Percentiles rank a stretch among this genome's conserved stretches.
Evolutionary conservation across 331 rosid genomes (phyloP).

Genomic region (Arachis monticola): DNA sequence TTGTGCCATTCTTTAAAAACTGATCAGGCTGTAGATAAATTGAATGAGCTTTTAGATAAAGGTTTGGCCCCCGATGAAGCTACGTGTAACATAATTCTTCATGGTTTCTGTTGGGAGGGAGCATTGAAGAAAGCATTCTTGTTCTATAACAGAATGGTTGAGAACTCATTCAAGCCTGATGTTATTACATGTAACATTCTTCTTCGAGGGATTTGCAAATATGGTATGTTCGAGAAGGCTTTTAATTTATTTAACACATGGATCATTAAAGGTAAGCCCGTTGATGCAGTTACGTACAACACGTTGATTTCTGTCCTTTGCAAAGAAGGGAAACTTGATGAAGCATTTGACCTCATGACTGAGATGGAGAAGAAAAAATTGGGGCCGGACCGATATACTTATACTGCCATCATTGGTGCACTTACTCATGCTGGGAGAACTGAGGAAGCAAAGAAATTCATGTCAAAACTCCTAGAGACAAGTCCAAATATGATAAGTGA

Average conservation of each 20-base stretch:
- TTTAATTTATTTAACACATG: slow-evolving; percentile 67
- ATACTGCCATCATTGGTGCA: slow-evolving; percentile 57
- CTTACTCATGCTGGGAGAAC: slow-evolving; percentile 62
- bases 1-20: slow-evolving; percentile 70
- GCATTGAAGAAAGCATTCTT: slow-evolving; percentile 78
- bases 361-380: slow-evolving; percentile 74
- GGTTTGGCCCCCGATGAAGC: slow-evolving; percentile 78
- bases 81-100: slow-evolving; percentile 77
- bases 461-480: slow-evolving; percentile 56
- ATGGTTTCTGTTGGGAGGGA: slow-evolving; percentile 80
- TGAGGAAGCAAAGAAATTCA: slow-evolving; percentile 66
- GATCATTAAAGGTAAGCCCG: slow-evolving; percentile 66
- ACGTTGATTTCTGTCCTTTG: slow-evolving; percentile 80
- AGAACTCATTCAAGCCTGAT: slow-evolving; percentile 72
- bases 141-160: slow-evolving; percentile 78
- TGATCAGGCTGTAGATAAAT: slow-evolving; percentile 70
- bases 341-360: slow-evolving; percentile 60
- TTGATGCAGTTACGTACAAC: slow-evolving; percentile 78
- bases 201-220: slow-evolving; percentile 74
- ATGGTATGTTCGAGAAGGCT: slow-evolving; percentile 82
- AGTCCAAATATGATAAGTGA: slow-evolving; percentile 44
- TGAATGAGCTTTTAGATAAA: slow-evolving; percentile 69
- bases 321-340: slow-evolving; percentile 70
- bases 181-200: slow-evolving; percentile 76
- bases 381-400: slow-evolving; percentile 69